Base-by-base conservation (phyloP, 140 eudicot species). In the Cichorium intybus region DNA sequence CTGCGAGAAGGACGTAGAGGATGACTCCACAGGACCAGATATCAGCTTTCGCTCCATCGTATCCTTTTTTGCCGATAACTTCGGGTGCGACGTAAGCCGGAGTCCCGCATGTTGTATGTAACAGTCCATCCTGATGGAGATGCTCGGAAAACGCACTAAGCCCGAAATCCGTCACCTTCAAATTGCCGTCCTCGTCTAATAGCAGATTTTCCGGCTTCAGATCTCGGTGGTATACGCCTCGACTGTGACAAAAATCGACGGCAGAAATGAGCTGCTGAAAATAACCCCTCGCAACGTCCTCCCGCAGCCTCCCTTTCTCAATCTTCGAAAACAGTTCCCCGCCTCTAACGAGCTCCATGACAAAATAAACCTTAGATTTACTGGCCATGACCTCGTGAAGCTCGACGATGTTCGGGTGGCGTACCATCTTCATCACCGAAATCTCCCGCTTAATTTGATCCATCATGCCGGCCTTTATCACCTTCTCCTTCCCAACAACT, bases 21-120 rank as follows among this genome's bases (percentile, higher is more conserved):
- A 90, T 79, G 2, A 90, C 95, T 0, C 97, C 97, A 18, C 97
- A 90, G 0, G 97, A 90, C 97, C 97, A 90, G 4, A 87, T 73
- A 62, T 90, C 97, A 0, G 96, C 88, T 41, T 84, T 90, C 0
- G 88, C 84, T 0, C 96, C 96, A n/a, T 82, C 85, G 49, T 90
- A 90, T 11, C 96, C 96, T 51, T 77, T 87, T 60, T 79, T 85
- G 0, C 88, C 87, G 35, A 90, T 81, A 4, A 90, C 95, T 76
- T 90, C 97, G 28, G 97, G 97, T 0, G 97, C 96, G 0, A 85
- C 97, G 12, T 90, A 90, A 1, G 92, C 90, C 21, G 96, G 96
- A 15, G 97, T 90, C 0, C 96, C 97, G 33, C 97, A 90, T 2
- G 86, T 84, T 0, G 97, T 90, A 72, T 87, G 96, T 24, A 90